These are phyloP conservation scores for Termitomyces sp. DNA, from an alignment of 768 basidiomycete species.

Conservation along the genomic window DNA sequence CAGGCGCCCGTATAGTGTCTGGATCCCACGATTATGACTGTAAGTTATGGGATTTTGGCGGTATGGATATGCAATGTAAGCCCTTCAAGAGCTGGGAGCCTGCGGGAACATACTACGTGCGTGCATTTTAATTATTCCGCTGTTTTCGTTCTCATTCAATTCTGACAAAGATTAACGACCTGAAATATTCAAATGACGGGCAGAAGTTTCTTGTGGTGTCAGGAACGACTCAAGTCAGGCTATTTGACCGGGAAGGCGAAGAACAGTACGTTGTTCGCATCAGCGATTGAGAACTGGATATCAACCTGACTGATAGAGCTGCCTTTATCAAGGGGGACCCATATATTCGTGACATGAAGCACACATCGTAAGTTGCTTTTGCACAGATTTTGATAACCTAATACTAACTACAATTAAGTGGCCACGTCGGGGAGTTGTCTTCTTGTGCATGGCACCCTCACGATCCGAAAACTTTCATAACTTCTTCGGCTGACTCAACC, in stretches of 20 bases:
- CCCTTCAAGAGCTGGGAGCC: conserved; percentile 98
- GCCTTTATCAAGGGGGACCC: conserved; percentile 93
- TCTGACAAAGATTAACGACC: conserved; percentile 71
- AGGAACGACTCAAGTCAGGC: conserved; percentile 82
- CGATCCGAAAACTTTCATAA: conserved; percentile 81
- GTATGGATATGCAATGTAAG: conserved; percentile 87
- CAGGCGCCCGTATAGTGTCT: conserved; percentile 86
- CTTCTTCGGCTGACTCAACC: conserved; percentile 93
- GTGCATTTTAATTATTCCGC: conserved; percentile 20
- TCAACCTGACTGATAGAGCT: conserved; percentile 57
- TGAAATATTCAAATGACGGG: conserved; percentile 87
- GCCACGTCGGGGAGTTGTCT: conserved; percentile 90
- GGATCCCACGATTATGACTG: conserved; percentile 98
- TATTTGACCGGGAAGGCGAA: conserved; percentile 92
- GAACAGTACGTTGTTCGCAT: conserved; percentile 64
- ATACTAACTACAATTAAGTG: conserved; percentile 42
- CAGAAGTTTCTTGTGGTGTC: conserved; percentile 84
- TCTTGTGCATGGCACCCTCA: conserved; percentile 93
- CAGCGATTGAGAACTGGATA: conserved; percentile 25
- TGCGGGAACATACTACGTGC: conserved; percentile 86
- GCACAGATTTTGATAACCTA: not conserved
- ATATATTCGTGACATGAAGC: conserved; percentile 98
- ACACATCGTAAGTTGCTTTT: conserved; percentile 75
- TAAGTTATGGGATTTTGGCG: conserved; percentile 99
- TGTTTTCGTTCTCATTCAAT: not conserved